phyloP scores from a whole-genome alignment of 257 asterid species.

The Voacanga thouarsii region DNA sequence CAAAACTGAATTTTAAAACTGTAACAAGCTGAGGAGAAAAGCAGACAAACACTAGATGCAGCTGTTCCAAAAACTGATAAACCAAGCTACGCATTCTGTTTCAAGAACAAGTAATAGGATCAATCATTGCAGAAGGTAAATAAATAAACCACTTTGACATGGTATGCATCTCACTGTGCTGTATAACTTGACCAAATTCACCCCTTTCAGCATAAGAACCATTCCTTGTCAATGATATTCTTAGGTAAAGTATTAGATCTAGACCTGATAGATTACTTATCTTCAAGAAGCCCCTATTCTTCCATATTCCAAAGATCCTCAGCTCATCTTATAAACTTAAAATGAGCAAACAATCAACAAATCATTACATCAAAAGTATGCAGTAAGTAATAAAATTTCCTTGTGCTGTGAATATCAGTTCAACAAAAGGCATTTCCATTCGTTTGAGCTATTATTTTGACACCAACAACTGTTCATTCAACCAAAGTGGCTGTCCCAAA shows the following conservation, averaged over 20 bases:
- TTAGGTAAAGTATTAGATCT: neutral
- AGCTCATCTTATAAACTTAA: too few species aligned
- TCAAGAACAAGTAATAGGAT: neutral
- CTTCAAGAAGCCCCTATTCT: neutral
- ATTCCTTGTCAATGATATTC: neutral
- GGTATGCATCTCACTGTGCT: too few species aligned
- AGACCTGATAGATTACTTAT: neutral
- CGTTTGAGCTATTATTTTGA: neutral
- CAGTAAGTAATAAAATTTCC: neutral
- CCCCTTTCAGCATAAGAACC: neutral
- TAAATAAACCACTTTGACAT: too few species aligned
- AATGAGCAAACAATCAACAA: neutral
- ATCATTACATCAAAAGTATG: neutral
- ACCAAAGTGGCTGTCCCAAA: neutral
- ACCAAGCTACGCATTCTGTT: neutral
- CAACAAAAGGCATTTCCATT: neutral
- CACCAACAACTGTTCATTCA: neutral
- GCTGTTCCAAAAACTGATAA: neutral
- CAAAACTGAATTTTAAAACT: neutral
- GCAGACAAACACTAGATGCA: neutral
- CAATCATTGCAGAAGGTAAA: neutral
- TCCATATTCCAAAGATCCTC: too few species aligned
- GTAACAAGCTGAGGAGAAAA: neutral
- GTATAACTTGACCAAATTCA: neutral
- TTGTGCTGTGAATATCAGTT: neutral